Percentiles rank a stretch among this genome's conserved stretches.
phyloP scores from a whole-genome alignment of 164 flowering plant genomes.

The Chloranthus sessilifolius region DNA sequence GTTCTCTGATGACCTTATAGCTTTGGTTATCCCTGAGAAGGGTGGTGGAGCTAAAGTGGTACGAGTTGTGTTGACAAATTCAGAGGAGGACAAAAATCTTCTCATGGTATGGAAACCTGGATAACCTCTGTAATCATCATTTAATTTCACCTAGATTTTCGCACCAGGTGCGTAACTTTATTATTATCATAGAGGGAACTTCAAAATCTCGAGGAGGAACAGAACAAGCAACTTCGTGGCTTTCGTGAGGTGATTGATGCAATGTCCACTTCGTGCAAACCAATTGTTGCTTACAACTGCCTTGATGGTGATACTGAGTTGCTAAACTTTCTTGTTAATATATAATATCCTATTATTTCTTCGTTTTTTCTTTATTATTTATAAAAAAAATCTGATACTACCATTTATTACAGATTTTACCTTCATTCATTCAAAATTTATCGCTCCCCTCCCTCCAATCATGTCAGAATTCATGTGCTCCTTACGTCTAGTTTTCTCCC shows the following conservation, averaged over 20 bases:
- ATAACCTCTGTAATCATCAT: background rate
- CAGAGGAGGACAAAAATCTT: conserved; percentile 63
- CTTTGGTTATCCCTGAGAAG: conserved; percentile 56
- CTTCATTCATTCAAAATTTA: conserved; percentile 68
- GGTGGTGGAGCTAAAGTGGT: conserved; percentile 54
- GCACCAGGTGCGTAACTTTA: background rate
- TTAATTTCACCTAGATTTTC: background rate
- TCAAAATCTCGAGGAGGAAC: conserved; percentile 50
- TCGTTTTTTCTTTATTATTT: conserved; percentile 4
- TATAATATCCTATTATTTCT: background rate
- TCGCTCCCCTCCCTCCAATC: conserved; percentile 63
- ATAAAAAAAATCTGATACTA: background rate
- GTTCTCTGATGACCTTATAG: conserved; percentile 61
- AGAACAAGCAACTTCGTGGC: conserved; percentile 52
- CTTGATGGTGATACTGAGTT: conserved; percentile 76
- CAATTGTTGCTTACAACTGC: conserved; percentile 66
- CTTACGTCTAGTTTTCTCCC: conserved; percentile 48
- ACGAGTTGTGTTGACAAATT: conserved; percentile 61
- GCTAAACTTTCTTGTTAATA: background rate
- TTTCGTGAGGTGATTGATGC: conserved; percentile 88
- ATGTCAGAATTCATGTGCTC: conserved; percentile 54
- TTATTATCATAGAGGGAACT: conserved; percentile 50
- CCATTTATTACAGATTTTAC: conserved; percentile 58
- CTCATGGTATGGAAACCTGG: conserved; percentile 38
- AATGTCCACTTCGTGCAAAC: conserved; percentile 79